These are phyloP conservation scores for Thecaphora frezii DNA, from an alignment of 1,284 basidiomycete species.

Conservation along the genomic window DNA sequence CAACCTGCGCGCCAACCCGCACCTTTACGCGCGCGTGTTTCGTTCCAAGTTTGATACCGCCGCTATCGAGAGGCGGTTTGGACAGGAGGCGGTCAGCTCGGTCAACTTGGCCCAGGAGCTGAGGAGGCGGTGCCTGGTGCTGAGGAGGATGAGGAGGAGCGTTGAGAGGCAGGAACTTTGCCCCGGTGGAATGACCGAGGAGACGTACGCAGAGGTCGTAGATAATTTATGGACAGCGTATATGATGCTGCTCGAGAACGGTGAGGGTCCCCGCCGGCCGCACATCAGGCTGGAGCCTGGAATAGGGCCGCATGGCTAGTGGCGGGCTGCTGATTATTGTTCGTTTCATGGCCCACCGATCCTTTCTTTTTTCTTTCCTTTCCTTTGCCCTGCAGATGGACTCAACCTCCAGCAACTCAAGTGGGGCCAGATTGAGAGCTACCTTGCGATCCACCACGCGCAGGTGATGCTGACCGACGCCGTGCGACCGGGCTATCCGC, in stretches of 20 bases:
- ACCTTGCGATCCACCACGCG: slow-evolving; percentile 48
- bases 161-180: slow-evolving; percentile 2
- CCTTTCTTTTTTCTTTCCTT: not conserved
- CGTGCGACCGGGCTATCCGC: slow-evolving; percentile 60
- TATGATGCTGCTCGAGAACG: slow-evolving; percentile 50
- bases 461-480: slow-evolving; percentile 58
- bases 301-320: too few species aligned
- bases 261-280: slow-evolving; percentile 4
- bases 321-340: too few species aligned
- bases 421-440: slow-evolving; percentile 41
- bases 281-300: not conserved
- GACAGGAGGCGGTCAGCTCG: slow-evolving; percentile 24
- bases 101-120: slow-evolving; percentile 39
- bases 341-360: too few species aligned
- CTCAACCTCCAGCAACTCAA: slow-evolving; percentile 38
- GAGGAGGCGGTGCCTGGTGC: slow-evolving; percentile 29
- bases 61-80: slow-evolving; percentile 44
- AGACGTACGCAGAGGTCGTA: not conserved
- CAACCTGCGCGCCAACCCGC: slow-evolving; percentile 34
- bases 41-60: slow-evolving; percentile 45
- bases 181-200: not conserved
- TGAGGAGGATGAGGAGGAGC: slow-evolving; percentile 42
- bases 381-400: slow-evolving; percentile 20
- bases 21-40: slow-evolving; percentile 51
- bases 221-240: slow-evolving; percentile 50